Evolutionary conservation across 2,329 filamentous ascomycete genomes (phyloP).

Genomic region (Arthrobotrys conoides): DNA sequence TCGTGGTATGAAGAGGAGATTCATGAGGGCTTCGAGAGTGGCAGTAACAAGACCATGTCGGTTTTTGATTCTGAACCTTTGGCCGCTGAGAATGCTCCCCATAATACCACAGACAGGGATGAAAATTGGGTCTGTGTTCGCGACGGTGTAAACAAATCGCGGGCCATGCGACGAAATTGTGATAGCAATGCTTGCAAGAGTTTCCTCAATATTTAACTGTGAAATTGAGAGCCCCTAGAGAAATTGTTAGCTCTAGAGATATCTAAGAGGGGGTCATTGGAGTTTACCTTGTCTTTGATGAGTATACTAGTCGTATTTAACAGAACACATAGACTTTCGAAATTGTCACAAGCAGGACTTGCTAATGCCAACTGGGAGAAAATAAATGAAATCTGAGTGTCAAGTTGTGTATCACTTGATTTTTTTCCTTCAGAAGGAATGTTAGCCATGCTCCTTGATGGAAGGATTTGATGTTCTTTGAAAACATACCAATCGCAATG

Average conservation of each 20-base stretch:
- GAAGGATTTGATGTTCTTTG: not conserved
- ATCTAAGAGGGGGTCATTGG: not conserved
- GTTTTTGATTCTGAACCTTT: conserved; percentile 46
- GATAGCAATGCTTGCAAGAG: conserved; percentile 29
- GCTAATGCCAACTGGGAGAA: conserved; percentile 31
- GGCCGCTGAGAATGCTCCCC: conserved; percentile 38
- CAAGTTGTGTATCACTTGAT: conserved; percentile 13
- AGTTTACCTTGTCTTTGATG: conserved; percentile 41
- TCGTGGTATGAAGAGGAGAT: conserved; percentile 45
- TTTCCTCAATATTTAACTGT: conserved; percentile 48
- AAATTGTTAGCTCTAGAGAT: not conserved
- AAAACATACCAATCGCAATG: conserved; percentile 17
- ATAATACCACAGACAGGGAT: conserved; percentile 44
- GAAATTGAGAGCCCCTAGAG: conserved; percentile 31
- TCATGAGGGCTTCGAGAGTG: conserved; percentile 35
- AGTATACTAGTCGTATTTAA: conserved; percentile 35
- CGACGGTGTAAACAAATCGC: conserved; percentile 3
- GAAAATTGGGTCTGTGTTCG: conserved; percentile 35
- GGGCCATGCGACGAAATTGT: conserved; percentile 23
- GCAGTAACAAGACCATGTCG: conserved; percentile 41
- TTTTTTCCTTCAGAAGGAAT: conserved; percentile 15
- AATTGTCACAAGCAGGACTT: conserved; percentile 27
- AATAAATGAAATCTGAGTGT: conserved; percentile 9
- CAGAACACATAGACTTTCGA: conserved; percentile 16
- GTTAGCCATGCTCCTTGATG: not conserved